Base-by-base conservation (phyloP, 768 basidiomycete species). In the Filobasidium floriforme region DNA sequence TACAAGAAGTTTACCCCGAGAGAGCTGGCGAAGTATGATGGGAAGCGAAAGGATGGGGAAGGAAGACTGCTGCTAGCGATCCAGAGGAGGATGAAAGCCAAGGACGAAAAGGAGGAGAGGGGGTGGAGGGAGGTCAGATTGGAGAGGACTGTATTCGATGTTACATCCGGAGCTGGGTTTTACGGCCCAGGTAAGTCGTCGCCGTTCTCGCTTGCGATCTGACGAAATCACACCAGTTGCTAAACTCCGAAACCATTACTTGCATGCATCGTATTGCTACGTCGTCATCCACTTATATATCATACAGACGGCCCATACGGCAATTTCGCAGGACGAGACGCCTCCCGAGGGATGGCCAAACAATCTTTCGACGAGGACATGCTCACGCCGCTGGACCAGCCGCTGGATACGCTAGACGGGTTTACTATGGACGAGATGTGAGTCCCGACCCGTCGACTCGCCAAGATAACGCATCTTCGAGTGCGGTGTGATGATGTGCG, bases 321-420 rank as follows among this genome's bases (percentile, higher is more conserved):
- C 37, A 94, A 93, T 79, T 98, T 99, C 81, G 93, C 96, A 1
- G 96, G 94, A 6, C 80, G 93, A 59, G 94, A 99, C 80, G 94
- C 94, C 1, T 93, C 90, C 18, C 82, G 93, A 43, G 93, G 94
- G 5, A 93, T 98, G 89, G 94, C 94, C 7, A 96, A 93, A 80
- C 93, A 97, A 80, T 94, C 92, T 1, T 97, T 96, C 70, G 93
- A 93, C 60, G 37, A 81, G n/a, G 93, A 92, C 59, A 94, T 96
- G 90, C 83, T 97, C 66, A 92, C 90, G 0, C 86, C 90, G 0
- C 73, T 92, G 5, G 91, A 93, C 78, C 83, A 89, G 76, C 88
- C 90, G 0, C 81, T 97, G 49, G 92, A 98, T 79, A 86, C 85
- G 68, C 83, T 97, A 18, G 79, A 84, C 0, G 89, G 96, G 75